These are phyloP conservation scores for Cutaneotrichosporon spelunceum DNA, from an alignment of 1,284 basidiomycete species.

Conservation along the genomic window DNA sequence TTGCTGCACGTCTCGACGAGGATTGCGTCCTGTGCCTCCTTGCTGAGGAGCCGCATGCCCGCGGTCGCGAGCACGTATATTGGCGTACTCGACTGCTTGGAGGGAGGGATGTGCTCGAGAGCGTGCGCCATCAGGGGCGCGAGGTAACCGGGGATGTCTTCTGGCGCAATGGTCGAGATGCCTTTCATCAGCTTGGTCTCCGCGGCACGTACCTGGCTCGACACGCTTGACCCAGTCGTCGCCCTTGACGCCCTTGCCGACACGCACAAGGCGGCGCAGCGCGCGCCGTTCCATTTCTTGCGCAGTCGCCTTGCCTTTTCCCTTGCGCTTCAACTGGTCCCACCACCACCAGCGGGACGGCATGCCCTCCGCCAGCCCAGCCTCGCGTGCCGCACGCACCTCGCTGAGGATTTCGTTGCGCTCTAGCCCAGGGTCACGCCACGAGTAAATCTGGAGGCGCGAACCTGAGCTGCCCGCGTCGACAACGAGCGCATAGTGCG, in stretches of 20 bases:
- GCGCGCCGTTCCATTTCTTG: slow-evolving; percentile 42
- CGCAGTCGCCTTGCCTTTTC: slow-evolving; percentile 42
- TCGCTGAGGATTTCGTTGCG: slow-evolving; percentile 48
- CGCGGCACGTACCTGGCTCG: slow-evolving; percentile 72
- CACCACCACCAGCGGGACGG: slow-evolving; percentile 24
- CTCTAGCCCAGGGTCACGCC: slow-evolving; percentile 73
- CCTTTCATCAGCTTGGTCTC: slow-evolving; percentile 56
- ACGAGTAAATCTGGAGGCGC: slow-evolving; percentile 93
- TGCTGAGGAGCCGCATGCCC: slow-evolving; percentile 85
- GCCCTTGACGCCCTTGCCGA: slow-evolving; percentile 84
- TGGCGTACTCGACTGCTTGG: slow-evolving; percentile 75
- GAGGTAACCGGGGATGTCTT: slow-evolving; percentile 71
- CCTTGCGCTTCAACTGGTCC: slow-evolving; percentile 41
- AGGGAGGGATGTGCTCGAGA: slow-evolving; percentile 75
- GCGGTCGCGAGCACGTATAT: slow-evolving; percentile 94
- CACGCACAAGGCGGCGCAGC: slow-evolving; percentile 64
- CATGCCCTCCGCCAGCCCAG: slow-evolving; percentile 11
- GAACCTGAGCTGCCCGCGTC: slow-evolving; percentile 96
- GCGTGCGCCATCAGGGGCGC: slow-evolving; percentile 81
- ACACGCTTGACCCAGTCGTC: slow-evolving; percentile 87
- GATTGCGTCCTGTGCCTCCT: slow-evolving; percentile 67
- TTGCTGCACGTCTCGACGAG: slow-evolving; percentile 74
- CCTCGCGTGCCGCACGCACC: slow-evolving; percentile 30
- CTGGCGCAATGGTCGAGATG: slow-evolving; percentile 73
- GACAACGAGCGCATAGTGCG: slow-evolving; percentile 91